Base-by-base conservation (phyloP, 2,329 filamentous ascomycete genomes). In the Hypoxylon sp. region DNA sequence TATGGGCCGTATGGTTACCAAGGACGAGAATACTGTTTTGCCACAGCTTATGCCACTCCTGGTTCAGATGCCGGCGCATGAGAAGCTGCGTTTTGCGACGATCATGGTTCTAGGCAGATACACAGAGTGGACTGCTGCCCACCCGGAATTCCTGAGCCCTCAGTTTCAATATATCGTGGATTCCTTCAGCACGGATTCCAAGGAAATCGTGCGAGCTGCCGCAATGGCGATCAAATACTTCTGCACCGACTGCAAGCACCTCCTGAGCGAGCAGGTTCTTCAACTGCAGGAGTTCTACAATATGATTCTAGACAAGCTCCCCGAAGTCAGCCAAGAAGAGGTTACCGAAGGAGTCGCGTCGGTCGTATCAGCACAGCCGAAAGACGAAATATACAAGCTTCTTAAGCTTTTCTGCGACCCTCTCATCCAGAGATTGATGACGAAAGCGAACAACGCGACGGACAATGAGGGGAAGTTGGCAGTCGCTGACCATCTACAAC, bases 81-180 rank as follows among this genome's bases (percentile, higher is more conserved):
- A 98, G 81, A 99, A 98, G 83, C 88, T 99, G n/a, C 93, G 94
- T 6, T 99, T 99, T 81, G 95, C 97, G 70, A 95, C 95, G 5
- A 97, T 98, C 76, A 98, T 99, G 94, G 94, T 97, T 2, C 87
- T 99, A 22, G 96, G 94, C 39, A 89, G 96, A 69, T 99, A 99
- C 78, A 99, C 97, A 0, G 95, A 98, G 80, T 99, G 96, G 96
- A 99, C 97, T 0, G 90, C 96, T 4, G 90, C 94, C 52, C 96
- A 99, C 76, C 93, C 95, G 0, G 94, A 98, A 65, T 97, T 95
- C 50, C 85, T 99, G 8, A 92, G 97, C 80, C 87, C 93, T 8
- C 96, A 99, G 80, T 92, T 99, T 78, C 94, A 94, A 76, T 99
- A 97, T 81, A 97, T 99, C 76, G 94, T 97, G 72, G 92, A 91